phyloP scores from a whole-genome alignment of 75 land plant genomes.

The Sequoia sempervirens region DNA sequence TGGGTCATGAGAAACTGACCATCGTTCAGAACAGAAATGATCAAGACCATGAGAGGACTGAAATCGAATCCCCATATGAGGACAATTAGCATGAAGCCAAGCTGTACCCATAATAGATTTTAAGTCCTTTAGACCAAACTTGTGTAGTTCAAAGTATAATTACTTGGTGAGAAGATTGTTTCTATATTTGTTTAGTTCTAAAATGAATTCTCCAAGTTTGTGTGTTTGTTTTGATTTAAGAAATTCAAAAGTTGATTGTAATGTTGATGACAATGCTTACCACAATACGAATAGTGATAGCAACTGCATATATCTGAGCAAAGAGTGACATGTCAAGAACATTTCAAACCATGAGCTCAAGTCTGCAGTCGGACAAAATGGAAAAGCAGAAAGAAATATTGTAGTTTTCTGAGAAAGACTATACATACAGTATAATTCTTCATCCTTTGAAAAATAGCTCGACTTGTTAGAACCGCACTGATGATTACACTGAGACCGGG shows the following conservation, averaged over 20 bases:
- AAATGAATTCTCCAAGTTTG: neutral
- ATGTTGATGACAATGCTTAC: constrained; percentile 15
- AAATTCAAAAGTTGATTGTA: neutral
- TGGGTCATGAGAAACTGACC: constrained; percentile 16
- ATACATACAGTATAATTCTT: constrained; percentile 75
- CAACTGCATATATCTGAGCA: constrained; percentile 74
- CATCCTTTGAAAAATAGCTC: constrained; percentile 91
- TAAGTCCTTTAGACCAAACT: neutral
- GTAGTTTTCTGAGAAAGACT: neutral
- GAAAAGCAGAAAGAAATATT: neutral
- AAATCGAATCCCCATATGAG: constrained; percentile 74
- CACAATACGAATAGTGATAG: constrained; percentile 93
- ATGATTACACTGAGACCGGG: constrained; percentile 90
- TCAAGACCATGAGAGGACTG: constrained; percentile 74
- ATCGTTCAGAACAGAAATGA: constrained; percentile 77
- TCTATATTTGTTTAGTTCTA: neutral
- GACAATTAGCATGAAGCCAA: constrained; percentile 68
- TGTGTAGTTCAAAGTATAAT: neutral
- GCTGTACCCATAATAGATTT: constrained; percentile 6
- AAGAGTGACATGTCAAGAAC: neutral
- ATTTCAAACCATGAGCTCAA: neutral
- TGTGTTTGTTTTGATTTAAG: neutral
- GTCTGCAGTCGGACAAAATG: neutral
- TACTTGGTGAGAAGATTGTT: neutral
- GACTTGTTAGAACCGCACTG: constrained; percentile 79